Base-by-base conservation (phyloP, 495 filamentous ascomycete genomes). In the Neurospora tetrasperma region DNA sequence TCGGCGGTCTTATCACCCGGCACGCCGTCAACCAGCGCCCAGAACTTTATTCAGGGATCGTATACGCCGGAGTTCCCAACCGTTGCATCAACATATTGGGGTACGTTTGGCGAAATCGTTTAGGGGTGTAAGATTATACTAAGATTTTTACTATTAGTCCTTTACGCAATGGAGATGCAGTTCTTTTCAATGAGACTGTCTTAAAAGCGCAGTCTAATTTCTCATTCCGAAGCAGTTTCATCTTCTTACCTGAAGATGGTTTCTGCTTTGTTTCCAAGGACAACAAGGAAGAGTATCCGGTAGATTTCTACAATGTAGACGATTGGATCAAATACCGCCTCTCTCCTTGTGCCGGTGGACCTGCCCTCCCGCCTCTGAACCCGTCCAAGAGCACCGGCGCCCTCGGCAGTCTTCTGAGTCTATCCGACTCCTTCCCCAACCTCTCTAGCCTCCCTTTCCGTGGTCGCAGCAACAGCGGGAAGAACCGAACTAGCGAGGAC, bases 191-290 rank as follows among this genome's bases (percentile, higher is more conserved):
- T 78, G 94, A 93, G 27, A 92, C 93, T 72, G 92, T 98, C 2
- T 85, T 99, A 2, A 97, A 94, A 2, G 94, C 96, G 0, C 94
- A 97, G 80, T 94, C 97, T 70, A 97, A 95, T 80, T 98, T 99
- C 81, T 93, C 92, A 2, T 88, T 99, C 48, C 91, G 95, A 8
- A 97, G 93, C 3, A 92, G 88, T 71, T 99, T 91, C 76, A 88
- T 90, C 27, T 90, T 98, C 27, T 86, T 99, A 2, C 95, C 96
- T 4, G 91, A 97, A 73, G 90, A 94, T 76, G 94, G 94, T 0
- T 88, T 89, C 78, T 97, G 94, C 81, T 99, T 97, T 78, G 86
- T 97, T 76, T 89, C 97, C 83, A 92, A 91, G 74, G 78, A 87
- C 69, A 96, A 93, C 1, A 90, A 90, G 73, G 90, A 97, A 77